Percentiles rank a stretch among this genome's conserved stretches.
These are phyloP conservation scores for Thelephora ganbajun DNA, from an alignment of 768 basidiomycete genomes.

Conservation along the genomic window DNA sequence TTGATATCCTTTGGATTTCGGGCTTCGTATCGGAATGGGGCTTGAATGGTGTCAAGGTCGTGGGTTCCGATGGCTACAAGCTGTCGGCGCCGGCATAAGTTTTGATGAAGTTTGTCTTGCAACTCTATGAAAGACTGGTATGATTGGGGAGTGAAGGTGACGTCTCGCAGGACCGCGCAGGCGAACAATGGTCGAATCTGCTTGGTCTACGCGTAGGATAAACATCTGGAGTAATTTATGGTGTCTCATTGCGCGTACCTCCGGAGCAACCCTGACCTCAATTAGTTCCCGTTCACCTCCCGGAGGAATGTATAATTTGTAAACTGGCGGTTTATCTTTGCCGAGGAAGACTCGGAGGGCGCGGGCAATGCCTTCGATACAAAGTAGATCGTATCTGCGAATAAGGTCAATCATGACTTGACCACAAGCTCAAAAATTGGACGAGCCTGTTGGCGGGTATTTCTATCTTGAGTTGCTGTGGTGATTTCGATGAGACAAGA, in stretches of 20 bases:
- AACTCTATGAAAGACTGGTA: constrained; percentile 97
- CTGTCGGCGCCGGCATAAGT: constrained; percentile 79
- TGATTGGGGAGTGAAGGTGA: constrained; percentile 76
- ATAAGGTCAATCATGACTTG: not conserved
- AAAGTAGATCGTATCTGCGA: constrained; percentile 87
- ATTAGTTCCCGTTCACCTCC: constrained; percentile 54
- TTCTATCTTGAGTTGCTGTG: constrained; percentile 94
- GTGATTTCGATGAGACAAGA: constrained; percentile 5
- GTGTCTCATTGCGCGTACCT: constrained; percentile 30
- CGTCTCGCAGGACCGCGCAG: constrained; percentile 78
- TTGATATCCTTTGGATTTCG: constrained; percentile 77
- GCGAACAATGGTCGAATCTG: constrained; percentile 85
- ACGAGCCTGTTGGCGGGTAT: constrained; percentile 87
- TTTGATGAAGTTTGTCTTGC: constrained; percentile 98
- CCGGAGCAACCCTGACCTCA: constrained; percentile 54
- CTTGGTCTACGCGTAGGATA: constrained; percentile 37
- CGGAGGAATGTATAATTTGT: constrained; percentile 58
- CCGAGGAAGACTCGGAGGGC: constrained; percentile 75
- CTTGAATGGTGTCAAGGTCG: constrained; percentile 78
- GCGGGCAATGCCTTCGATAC: constrained; percentile 89
- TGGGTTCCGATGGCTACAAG: constrained; percentile 97
- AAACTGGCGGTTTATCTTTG: constrained; percentile 50
- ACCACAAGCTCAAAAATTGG: not conserved
- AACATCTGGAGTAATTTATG: not conserved
- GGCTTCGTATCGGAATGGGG: constrained; percentile 83